Evolutionary conservation across 177 flowering plant genomes (phyloP).

Genomic region (Vitis hybrid): DNA sequence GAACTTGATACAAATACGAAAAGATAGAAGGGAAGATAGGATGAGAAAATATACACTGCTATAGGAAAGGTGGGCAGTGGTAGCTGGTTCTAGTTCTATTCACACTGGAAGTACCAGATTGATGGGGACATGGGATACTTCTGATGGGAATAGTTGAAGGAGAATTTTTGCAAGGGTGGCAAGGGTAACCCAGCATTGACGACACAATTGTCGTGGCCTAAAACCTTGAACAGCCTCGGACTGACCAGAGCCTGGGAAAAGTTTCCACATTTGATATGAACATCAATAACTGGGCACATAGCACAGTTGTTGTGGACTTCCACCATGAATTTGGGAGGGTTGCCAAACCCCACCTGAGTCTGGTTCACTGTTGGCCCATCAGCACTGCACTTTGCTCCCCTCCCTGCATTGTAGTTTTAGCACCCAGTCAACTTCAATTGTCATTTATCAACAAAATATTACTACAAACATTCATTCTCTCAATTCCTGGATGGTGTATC

Average conservation of each 20-base stretch:
- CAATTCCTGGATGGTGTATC: no score
- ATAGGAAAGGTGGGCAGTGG: no score
- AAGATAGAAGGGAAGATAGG: background rate
- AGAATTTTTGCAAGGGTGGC: conserved; percentile 33
- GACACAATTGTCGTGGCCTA: conserved; percentile 40
- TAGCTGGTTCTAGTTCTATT: background rate
- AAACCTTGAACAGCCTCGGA: conserved; percentile 44
- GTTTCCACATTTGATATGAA: conserved; percentile 41
- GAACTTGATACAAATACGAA: background rate
- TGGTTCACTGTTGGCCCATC: conserved; percentile 23
- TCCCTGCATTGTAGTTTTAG: conserved; percentile 12
- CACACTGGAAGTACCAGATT: conserved; percentile 31
- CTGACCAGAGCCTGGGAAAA: conserved; percentile 41
- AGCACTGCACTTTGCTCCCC: conserved; percentile 13
- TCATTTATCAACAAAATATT: background rate
- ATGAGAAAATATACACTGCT: no score
- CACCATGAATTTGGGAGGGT: conserved; percentile 19
- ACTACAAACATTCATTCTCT: no score
- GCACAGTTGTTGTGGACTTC: conserved; percentile 26
- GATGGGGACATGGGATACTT: conserved; percentile 17
- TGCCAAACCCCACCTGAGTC: conserved; percentile 15
- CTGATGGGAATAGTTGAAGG: conserved; percentile 25
- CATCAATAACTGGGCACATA: conserved; percentile 27
- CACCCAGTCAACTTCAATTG: background rate
- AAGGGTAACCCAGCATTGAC: conserved; percentile 46